Conservation (phyloP, 2,329 filamentous ascomycete species). For the Pyricularia sp. region DNA sequence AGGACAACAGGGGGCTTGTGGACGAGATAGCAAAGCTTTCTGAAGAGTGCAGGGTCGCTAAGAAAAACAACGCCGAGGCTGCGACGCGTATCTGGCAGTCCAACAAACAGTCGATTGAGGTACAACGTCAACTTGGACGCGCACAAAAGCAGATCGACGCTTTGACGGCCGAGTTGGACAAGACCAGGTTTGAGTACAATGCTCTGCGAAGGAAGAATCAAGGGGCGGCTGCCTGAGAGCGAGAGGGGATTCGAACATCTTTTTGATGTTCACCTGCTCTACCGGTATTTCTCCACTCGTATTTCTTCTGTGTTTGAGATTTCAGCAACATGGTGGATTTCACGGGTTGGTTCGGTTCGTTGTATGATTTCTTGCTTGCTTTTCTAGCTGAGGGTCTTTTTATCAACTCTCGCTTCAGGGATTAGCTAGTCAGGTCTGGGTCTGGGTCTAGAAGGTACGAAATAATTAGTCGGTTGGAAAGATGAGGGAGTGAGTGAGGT, state of each 20-base stretch:
- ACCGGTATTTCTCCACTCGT: not conserved
- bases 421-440: not conserved
- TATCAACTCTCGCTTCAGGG: not conserved
- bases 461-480: too few species aligned
- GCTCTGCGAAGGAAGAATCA: not conserved
- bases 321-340: not conserved
- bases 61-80: not conserved
- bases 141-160: not conserved
- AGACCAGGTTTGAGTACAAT: not conserved
- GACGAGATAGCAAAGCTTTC: not conserved
- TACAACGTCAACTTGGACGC: not conserved
- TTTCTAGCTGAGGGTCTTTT: not conserved
- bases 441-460: not conserved
- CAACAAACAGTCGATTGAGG: not conserved
- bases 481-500: not conserved
- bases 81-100: not conserved
- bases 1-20: not conserved
- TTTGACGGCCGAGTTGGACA: not conserved
- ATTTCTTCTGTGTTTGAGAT: not conserved
- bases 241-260: not conserved
- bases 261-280: not conserved
- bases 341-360: not conserved
- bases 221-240: not conserved
- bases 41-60: not conserved
- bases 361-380: not conserved